Conservation (phyloP, 345 rosid species). For the Gossypioides kirkii region DNA sequence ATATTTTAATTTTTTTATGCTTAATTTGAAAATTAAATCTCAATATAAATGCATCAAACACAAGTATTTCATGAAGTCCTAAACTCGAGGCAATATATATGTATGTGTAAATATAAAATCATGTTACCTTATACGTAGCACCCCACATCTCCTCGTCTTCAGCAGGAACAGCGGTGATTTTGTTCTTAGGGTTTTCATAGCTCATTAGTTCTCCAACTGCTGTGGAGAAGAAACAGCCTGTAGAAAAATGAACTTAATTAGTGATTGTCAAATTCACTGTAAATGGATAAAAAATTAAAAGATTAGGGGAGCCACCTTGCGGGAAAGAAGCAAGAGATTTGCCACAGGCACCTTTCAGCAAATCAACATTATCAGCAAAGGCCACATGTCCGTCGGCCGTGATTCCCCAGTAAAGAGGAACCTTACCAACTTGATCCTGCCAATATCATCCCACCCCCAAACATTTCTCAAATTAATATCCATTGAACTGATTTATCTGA, state of each 20-base stretch:
- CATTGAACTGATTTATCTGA: no score
- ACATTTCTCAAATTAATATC: not conserved
- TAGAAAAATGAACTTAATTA: constrained; percentile 4
- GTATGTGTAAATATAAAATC: not conserved
- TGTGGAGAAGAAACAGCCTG: constrained; percentile 93
- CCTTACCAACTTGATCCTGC: constrained; percentile 92
- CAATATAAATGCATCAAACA: no score
- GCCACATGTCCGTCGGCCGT: constrained; percentile 93
- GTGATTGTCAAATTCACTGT: not conserved
- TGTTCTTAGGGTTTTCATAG: constrained; percentile 88
- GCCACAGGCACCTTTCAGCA: constrained; percentile 94
- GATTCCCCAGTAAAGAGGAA: constrained; percentile 94
- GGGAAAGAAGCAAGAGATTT: constrained; percentile 98
- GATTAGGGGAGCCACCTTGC: constrained; percentile 51
- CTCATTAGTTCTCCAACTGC: constrained; percentile 76
- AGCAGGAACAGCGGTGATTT: constrained; percentile 89
- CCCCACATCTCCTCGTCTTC: constrained; percentile 96
- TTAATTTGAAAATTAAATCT: no score
- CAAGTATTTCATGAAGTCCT: no score
- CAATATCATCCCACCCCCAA: not conserved
- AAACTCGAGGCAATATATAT: no score
- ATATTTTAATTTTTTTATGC: no score
- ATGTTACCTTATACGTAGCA: constrained; percentile 77
- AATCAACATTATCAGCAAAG: constrained; percentile 71
- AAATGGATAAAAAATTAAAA: not conserved